phyloP scores from a whole-genome alignment of 169 alveolate genomes.

The Plasmodium gonderi region DNA sequence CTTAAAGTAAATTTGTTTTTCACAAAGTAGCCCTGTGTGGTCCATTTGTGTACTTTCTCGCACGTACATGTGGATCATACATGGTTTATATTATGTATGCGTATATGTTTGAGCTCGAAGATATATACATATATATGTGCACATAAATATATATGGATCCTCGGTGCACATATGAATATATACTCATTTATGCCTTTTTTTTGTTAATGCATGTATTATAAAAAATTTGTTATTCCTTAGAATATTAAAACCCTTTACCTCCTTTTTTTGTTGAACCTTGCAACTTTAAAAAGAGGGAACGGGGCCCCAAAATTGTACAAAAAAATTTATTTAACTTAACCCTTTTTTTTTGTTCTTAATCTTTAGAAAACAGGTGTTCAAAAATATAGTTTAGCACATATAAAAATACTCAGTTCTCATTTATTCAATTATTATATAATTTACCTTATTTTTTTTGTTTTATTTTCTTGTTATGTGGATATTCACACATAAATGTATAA shows the following conservation, averaged over 20 bases:
- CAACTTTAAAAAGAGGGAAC: background rate
- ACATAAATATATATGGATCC: background rate
- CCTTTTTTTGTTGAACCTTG: background rate
- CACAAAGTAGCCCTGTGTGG: background rate
- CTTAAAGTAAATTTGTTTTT: background rate
- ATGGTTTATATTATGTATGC: background rate
- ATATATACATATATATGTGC: background rate
- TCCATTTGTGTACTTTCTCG: background rate
- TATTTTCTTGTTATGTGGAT: background rate
- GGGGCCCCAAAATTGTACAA: background rate
- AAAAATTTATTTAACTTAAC: background rate
- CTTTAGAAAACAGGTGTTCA: background rate
- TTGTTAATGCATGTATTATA: background rate
- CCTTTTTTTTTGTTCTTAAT: background rate
- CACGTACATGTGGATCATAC: no score
- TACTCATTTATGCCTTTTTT: background rate
- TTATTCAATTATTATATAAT: background rate
- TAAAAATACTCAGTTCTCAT: background rate
- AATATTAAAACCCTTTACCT: background rate
- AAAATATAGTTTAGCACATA: background rate
- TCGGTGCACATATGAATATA: background rate
- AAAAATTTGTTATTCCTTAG: background rate
- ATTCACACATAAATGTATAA: background rate
- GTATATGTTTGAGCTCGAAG: no score
- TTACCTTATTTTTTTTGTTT: background rate